phyloP scores from a whole-genome alignment of 1,284 basidiomycete species.

The Rhodotorula sp. region DNA sequence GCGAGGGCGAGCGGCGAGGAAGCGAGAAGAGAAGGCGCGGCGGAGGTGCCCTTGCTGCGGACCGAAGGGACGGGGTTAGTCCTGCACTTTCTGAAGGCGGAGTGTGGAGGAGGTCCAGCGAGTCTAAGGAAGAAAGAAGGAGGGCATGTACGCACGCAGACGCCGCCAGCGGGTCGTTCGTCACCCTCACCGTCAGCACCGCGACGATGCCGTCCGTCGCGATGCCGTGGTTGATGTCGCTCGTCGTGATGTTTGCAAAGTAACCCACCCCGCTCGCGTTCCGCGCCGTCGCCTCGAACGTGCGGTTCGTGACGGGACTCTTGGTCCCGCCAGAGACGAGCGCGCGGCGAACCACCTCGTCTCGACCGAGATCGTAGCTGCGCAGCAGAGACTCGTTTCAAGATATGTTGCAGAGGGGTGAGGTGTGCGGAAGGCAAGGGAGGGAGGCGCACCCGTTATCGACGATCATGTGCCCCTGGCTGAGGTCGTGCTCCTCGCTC shows the following conservation, averaged over 20 bases:
- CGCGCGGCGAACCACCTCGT: slow-evolving; percentile 78
- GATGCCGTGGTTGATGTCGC: slow-evolving; percentile 75
- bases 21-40: not conserved
- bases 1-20: not conserved
- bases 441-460: slow-evolving; percentile 57
- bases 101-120: too few relatives aligned
- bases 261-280: slow-evolving; percentile 47
- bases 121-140: too few relatives aligned
- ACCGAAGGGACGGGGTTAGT: too few relatives aligned
- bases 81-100: too few relatives aligned
- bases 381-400: too few relatives aligned
- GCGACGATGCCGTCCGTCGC: slow-evolving; percentile 82
- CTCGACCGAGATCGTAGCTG: slow-evolving; percentile 56
- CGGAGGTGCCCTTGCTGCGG: not conserved
- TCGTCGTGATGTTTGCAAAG: slow-evolving; percentile 49
- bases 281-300: slow-evolving; percentile 49
- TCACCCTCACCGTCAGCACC: slow-evolving; percentile 72
- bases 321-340: slow-evolving; percentile 61
- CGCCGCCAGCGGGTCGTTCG: slow-evolving; percentile 52
- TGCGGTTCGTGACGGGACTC: slow-evolving; percentile 63
- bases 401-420: too few relatives aligned
- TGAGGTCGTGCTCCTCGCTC: slow-evolving; percentile 40
- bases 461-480: slow-evolving; percentile 59
- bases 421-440: too few relatives aligned
- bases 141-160: slow-evolving; percentile 17